These are phyloP conservation scores for Plasmodiophora brassicae DNA, from an alignment of 208 protist species.

Conservation along the genomic window DNA sequence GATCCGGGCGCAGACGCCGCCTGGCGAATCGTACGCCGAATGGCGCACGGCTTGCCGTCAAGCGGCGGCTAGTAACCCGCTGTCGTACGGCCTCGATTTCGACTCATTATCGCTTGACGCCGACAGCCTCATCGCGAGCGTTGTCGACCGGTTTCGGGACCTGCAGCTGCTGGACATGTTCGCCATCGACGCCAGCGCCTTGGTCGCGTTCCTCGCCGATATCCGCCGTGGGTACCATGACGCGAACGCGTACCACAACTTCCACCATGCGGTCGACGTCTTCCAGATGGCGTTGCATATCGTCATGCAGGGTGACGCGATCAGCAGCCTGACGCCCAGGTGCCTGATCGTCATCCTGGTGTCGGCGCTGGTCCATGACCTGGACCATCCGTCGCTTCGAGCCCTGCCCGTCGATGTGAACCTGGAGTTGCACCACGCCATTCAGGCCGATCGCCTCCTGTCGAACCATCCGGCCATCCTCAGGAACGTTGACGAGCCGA, in stretches of 20 bases:
- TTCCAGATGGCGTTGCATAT: not conserved
- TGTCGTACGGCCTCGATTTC: not conserved
- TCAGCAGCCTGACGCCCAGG: not conserved
- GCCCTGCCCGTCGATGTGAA: not conserved
- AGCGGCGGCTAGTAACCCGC: not conserved
- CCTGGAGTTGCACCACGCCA: not conserved
- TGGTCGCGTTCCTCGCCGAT: not conserved
- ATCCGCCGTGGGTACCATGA: not conserved
- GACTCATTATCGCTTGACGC: not conserved
- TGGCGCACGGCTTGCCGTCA: not conserved
- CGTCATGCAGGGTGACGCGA: not conserved
- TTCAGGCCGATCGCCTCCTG: not conserved
- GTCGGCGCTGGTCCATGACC: not conserved
- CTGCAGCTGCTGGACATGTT: not conserved
- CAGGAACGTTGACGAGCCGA: not conserved
- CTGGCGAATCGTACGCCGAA: not conserved
- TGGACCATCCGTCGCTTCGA: not conserved
- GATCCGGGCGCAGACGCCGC: not conserved
- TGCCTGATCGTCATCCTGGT: not conserved
- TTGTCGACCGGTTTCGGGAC: not conserved
- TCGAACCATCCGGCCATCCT: not conserved
- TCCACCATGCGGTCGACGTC: not conserved
- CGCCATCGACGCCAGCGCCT: not conserved
- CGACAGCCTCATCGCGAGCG: not conserved
- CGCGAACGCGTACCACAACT: not conserved